Evolutionary conservation across 2,329 filamentous ascomycete species (phyloP), one percentile per base, ranked within the genome.

Genomic region (Didymella pinodella): DNA sequence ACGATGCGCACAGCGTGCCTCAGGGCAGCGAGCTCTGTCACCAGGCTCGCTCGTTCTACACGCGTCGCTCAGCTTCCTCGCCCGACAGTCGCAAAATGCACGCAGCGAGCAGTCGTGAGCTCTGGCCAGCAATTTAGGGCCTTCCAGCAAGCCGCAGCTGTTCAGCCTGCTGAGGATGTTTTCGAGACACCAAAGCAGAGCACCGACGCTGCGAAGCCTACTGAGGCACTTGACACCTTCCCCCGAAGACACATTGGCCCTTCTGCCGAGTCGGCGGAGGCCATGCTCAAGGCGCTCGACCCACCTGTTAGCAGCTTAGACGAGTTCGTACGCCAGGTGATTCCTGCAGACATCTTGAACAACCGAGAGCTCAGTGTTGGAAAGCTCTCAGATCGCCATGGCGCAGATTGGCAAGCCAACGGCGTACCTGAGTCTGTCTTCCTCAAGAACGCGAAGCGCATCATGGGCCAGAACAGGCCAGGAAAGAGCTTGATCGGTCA

Each of bases 231-330:
- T 57, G 86, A 89, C 72, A 86, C 86, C 40, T 96, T 97, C 72
- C 84, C 90, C 54, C 85, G 90, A 58, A 88, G 94, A 48, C 94
- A 97, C 79, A 96, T 97, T 79, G 93, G 93, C 0, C 93, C 93
- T 3, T 88, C 89, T 50, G 83, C 88, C 32, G 80, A 83, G 44
- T 88, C 91, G 54, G 85, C 88, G 1, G 81, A 88, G 65, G 82
- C 88, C 71, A 97, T 98, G 94, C 87, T 97, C 59, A 86, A 88
- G 68, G 84, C 85, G 1, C 83, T 98, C 40, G 88, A 92, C 59
- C 91, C 92, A 18, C 90, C 91, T 0, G 89, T 83, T 10, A 81
- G 84, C 61, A 88, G 84, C 45, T 78, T 98, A 58, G 92, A 97
- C 64, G 88, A 91, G 28, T 97, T 98, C 72, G 86, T 97, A 41